These are phyloP conservation scores for Pseudogymnoascus sp. DNA, from an alignment of 2,329 filamentous ascomycete genomes.

Conservation along the genomic window DNA sequence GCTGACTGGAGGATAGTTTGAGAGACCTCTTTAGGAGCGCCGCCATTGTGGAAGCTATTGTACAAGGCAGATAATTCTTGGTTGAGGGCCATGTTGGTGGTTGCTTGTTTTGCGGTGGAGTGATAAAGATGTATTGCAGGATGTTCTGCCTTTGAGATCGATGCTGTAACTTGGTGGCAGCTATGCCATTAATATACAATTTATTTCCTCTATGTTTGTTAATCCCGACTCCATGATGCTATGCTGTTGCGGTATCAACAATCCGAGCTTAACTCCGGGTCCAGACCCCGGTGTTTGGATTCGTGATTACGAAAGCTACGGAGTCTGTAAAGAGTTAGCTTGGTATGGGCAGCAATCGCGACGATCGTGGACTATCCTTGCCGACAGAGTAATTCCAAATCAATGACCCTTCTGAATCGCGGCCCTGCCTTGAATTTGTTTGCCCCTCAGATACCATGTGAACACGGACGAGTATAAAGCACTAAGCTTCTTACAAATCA, in stretches of 20 bases:
- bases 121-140: neutral
- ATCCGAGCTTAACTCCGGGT: neutral
- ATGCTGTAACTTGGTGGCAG: neutral
- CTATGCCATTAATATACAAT: neutral
- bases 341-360: neutral
- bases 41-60: conserved; percentile 13
- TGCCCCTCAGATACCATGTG: neutral
- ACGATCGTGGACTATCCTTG: neutral
- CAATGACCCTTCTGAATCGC: neutral
- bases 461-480: neutral
- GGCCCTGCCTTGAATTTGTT: neutral
- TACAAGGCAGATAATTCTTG: conserved; percentile 13
- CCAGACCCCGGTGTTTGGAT: neutral
- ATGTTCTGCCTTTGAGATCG: neutral
- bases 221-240: neutral
- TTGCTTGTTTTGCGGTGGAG: neutral
- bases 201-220: neutral
- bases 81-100: conserved; percentile 18
- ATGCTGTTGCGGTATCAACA: neutral
- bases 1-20: conserved; percentile 11
- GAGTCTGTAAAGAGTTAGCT: neutral
- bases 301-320: neutral
- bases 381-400: neutral
- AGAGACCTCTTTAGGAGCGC: conserved; percentile 12
- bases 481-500: neutral